These are phyloP conservation scores for Euphorbia tirucalli DNA, from an alignment of 345 rosid genomes.

Conservation along the genomic window DNA sequence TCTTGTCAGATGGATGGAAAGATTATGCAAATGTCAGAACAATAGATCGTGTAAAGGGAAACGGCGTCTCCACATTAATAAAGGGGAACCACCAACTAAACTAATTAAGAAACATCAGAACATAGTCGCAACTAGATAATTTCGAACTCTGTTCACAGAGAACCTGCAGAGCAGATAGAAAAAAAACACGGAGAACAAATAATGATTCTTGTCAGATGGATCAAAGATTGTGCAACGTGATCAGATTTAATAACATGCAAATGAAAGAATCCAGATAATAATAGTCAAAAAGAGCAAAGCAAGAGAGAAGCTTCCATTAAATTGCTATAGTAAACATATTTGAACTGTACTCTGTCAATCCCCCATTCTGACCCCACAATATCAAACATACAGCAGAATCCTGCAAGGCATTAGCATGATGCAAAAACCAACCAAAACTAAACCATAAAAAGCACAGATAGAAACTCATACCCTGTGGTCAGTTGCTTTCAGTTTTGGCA, in stretches of 20 bases:
- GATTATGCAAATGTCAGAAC: no score
- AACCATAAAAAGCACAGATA: slow-evolving; percentile 12
- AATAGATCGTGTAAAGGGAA: background rate
- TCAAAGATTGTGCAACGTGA: background rate
- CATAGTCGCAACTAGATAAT: background rate
- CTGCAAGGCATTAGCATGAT: background rate
- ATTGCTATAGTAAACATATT: slow-evolving; percentile 13
- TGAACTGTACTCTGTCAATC: background rate
- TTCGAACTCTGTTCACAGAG: background rate
- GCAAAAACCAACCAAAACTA: slow-evolving; percentile 30
- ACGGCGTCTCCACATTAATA: background rate
- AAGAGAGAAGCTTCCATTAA: background rate
- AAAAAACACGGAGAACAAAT: background rate
- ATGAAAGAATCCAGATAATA: background rate
- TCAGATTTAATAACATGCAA: background rate
- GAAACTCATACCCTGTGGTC: slow-evolving; percentile 76
- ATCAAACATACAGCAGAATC: background rate
- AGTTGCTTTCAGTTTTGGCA: slow-evolving; percentile 86
- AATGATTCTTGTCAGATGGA: background rate
- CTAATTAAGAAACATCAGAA: background rate
- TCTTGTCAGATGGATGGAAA: background rate
- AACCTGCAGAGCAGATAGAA: background rate
- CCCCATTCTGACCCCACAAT: slow-evolving; percentile 8
- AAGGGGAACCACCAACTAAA: background rate
- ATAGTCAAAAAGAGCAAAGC: background rate